A percentile compares a stretch with the other conserved stretches of the same genome.
Evolutionary conservation across 179 eudicot genomes (phyloP).

Genomic region (Beta corolliflora): DNA sequence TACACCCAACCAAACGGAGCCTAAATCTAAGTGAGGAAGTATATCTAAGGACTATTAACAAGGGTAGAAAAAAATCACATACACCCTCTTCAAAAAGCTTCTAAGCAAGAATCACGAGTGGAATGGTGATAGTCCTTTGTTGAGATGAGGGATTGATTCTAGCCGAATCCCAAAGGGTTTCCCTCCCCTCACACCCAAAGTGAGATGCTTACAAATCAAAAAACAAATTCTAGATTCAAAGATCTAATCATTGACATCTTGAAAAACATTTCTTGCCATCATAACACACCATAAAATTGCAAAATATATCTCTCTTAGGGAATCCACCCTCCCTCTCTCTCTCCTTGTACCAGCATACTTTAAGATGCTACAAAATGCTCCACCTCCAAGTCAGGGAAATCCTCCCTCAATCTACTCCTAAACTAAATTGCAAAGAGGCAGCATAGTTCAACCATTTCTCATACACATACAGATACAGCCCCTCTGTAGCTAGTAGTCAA

Average conservation of each 20-base stretch:
- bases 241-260: neutral
- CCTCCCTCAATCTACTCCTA: neutral
- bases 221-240: neutral
- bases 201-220: neutral
- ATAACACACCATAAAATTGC: too few species aligned
- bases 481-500: too few species aligned
- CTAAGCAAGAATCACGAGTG: neutral
- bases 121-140: neutral
- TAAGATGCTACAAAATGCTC: neutral
- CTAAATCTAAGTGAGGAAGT: neutral
- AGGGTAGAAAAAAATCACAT: neutral
- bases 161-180: too few species aligned
- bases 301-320: neutral
- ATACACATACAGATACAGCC: neutral
- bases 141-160: neutral
- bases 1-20: too few species aligned
- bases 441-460: neutral
- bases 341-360: neutral
- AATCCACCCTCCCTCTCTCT: neutral
- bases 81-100: neutral
- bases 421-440: neutral
- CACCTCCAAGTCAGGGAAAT: neutral
- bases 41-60: neutral
- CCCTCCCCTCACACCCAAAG: neutral
- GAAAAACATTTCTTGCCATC: neutral